Percentiles rank a stretch among this genome's conserved stretches.
phyloP scores from a whole-genome alignment of 352 stramenopile species.

The Thraustochytrium sp. region DNA sequence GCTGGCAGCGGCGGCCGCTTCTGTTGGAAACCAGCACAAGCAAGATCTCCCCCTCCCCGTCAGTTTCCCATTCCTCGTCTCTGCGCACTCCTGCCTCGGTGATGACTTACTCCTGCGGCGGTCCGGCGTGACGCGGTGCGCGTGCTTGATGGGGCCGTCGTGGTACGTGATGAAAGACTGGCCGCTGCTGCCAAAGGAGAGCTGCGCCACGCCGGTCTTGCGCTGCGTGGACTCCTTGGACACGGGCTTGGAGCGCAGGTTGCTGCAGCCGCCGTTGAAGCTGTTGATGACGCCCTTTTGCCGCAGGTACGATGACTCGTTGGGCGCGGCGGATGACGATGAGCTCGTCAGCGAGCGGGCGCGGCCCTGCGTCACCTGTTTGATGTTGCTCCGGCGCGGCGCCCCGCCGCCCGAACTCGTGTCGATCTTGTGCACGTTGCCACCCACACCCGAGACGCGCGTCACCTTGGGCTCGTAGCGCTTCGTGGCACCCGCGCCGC shows the following conservation, averaged over 20 bases:
- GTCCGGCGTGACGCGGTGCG: not conserved
- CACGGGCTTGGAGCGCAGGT: not conserved
- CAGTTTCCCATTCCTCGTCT: not conserved
- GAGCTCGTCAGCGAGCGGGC: not conserved
- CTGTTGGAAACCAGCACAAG: not conserved
- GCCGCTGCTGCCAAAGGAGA: constrained; percentile 11
- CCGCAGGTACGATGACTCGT: constrained; percentile 33
- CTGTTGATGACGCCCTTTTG: constrained; percentile 38
- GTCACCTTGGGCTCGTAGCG: not conserved
- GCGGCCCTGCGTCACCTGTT: constrained; percentile 10
- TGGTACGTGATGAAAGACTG: constrained; percentile 30
- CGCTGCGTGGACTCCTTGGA: not conserved
- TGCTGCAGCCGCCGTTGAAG: not conserved
- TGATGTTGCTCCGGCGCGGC: constrained; percentile 1
- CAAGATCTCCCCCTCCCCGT: not conserved
- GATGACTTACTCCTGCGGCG: not conserved
- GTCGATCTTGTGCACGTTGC: constrained; percentile 33
- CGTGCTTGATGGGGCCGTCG: constrained; percentile 5
- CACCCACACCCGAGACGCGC: not conserved
- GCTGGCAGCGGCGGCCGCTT: not conserved
- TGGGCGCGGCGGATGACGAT: not conserved
- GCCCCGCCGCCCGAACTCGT: not conserved
- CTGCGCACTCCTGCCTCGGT: not conserved
- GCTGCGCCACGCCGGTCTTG: constrained; percentile 3
- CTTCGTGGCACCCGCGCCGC: not conserved